Evolutionary conservation across 2,329 filamentous ascomycete species (phyloP).

Genomic region (Colletotrichum sp.): DNA sequence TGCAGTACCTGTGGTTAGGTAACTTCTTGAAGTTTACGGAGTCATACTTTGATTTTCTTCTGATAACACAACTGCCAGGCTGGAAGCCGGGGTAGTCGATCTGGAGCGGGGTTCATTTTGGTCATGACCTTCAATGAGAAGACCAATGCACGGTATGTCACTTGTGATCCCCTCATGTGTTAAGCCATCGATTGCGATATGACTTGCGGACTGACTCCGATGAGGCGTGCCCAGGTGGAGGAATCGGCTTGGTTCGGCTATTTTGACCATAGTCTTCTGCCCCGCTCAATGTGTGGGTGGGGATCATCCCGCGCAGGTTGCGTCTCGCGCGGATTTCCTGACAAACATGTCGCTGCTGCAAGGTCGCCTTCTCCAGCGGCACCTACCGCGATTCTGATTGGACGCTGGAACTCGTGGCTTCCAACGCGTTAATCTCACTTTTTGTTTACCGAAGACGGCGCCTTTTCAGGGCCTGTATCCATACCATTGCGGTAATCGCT

Average conservation of each 20-base stretch:
- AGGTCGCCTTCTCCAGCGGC: not conserved
- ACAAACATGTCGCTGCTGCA: not conserved
- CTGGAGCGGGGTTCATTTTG: not conserved
- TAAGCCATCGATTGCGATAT: not conserved
- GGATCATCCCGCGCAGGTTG: not conserved
- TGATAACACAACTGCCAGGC: conserved; percentile 16
- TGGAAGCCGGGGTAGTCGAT: conserved; percentile 4
- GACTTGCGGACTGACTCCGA: conserved; percentile 1
- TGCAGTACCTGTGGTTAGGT: not conserved
- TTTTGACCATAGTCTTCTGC: not conserved
- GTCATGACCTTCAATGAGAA: not conserved
- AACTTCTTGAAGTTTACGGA: not conserved
- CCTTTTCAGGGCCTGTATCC: not conserved
- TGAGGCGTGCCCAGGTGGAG: not conserved
- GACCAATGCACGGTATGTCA: not conserved
- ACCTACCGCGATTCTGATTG: not conserved
- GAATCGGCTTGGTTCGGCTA: conserved; percentile 3
- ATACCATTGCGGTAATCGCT: not conserved
- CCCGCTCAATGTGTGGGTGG: not conserved
- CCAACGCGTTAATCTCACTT: not conserved
- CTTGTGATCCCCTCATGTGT: not conserved
- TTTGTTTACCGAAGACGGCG: not conserved
- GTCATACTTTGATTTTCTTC: conserved; percentile 18
- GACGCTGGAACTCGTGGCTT: not conserved
- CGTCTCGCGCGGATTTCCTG: not conserved